Evolutionary conservation across 2,329 filamentous ascomycete species (phyloP), one percentile per base, ranked within the genome.

Genomic region (Penicillium griseofulvum): DNA sequence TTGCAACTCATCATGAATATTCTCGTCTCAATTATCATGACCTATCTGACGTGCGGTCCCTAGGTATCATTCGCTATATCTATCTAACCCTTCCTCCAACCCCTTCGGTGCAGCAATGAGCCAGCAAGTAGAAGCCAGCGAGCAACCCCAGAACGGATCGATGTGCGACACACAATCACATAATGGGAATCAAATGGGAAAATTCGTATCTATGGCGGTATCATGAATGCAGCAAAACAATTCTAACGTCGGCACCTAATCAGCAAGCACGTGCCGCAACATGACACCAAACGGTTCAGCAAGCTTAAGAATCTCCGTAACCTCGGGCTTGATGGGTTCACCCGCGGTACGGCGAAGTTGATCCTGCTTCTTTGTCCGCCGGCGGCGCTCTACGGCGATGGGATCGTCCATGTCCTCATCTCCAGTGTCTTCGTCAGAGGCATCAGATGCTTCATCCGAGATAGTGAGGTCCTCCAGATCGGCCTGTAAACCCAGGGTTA

Each of bases 381-480:
- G 82, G 67, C 87, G 88, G 56, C 93, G 81, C 78, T 97, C 94
- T 6, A 90, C 89, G 59, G 87, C 86, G 61, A 99, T 95, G 1
- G 93, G 91, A 68, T 97, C 92, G 57, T 65, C 62, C 28, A 89
- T 74, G 55, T 92, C 87, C 54, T 95, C 90, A 49, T 90, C 87
- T 12, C 82, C 84, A 53, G 88, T 87, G n/a, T 88, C 81, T 62
- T 88, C 84, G 29, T 81, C 78, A 0, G 79, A 83, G 55, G 87
- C 84, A 6, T 84, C 82, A 12, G 87, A 86, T 1, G 82, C 84
- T 1, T 85, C 83, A 53, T 92, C 89, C 3, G 89, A 89, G 64
- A 94, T 90, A 42, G 85, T 85, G 72, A 97, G 86, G 59, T 96
- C 92, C 69, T 93, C 85, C 14, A 97, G 78, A 70, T 97, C 94